Conservation (phyloP, 768 basidiomycete genomes). For the Boletus vinaceobasis region DNA sequence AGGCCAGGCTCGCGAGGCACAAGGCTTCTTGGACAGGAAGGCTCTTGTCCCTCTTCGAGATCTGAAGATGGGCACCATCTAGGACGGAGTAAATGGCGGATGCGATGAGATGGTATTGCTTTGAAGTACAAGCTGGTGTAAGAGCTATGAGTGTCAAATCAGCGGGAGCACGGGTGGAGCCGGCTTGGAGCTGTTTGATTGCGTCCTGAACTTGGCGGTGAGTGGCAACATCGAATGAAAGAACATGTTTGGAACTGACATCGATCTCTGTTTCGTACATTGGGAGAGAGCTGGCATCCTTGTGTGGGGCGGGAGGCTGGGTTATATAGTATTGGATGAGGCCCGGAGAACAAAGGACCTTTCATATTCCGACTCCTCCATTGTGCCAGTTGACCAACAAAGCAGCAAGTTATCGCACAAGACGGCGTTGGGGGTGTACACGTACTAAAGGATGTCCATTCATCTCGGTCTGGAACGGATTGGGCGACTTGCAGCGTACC, state of each 20-base stretch:
- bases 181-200: conserved; percentile 20
- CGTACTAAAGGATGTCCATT: conserved; percentile 50
- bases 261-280: conserved; percentile 21
- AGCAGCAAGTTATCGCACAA: neutral
- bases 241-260: conserved; percentile 2
- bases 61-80: conserved; percentile 18
- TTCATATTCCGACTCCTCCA: neutral
- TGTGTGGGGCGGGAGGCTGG: neutral
- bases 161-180: conserved; percentile 18
- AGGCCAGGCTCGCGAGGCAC: conserved; percentile 15
- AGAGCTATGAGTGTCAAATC: conserved; percentile 21
- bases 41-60: conserved; percentile 7
- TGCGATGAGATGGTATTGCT: conserved; percentile 16
- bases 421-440: neutral
- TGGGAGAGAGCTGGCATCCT: neutral
- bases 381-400: neutral
- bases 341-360: neutral
- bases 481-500: conserved; percentile 43
- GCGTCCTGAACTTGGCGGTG: conserved; percentile 9
- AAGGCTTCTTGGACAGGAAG: conserved; percentile 21
- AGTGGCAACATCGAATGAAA: neutral
- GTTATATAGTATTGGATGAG: conserved; percentile 1
- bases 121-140: conserved; percentile 12
- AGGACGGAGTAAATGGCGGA: conserved; percentile 21
- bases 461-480: conserved; percentile 66